Conservation (phyloP, 2,329 filamentous ascomycete genomes). For the Colletotrichum siamense region DNA sequence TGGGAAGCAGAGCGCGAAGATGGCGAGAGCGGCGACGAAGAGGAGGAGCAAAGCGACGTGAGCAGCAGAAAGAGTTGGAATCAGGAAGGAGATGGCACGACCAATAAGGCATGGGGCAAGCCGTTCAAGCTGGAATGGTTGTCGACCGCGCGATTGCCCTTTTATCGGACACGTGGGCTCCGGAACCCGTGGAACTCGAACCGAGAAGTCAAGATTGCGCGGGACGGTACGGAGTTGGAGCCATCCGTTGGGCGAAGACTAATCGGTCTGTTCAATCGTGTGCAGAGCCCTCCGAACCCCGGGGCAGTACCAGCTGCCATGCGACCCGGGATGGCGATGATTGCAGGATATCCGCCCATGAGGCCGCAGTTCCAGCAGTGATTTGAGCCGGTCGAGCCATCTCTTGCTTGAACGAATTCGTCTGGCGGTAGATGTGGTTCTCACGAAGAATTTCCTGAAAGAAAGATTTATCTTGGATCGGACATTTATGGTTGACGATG, state of each 20-base stretch:
- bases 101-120: constrained; percentile 79
- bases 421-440: background rate
- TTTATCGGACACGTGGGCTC: constrained; percentile 85
- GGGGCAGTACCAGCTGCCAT: constrained; percentile 29
- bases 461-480: background rate
- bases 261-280: constrained; percentile 77
- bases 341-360: constrained; percentile 43
- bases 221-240: constrained; percentile 93
- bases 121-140: constrained; percentile 93
- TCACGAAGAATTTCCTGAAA: background rate
- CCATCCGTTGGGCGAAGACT: constrained; percentile 79
- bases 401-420: background rate
- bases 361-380: constrained; percentile 37
- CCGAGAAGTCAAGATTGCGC: constrained; percentile 92
- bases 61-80: constrained; percentile 36
- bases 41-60: constrained; percentile 43
- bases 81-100: constrained; percentile 47
- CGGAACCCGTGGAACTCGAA: constrained; percentile 96
- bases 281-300: constrained; percentile 42
- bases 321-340: constrained; percentile 37
- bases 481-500: background rate
- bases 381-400: background rate
- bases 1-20: constrained; percentile 83
- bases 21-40: constrained; percentile 45
- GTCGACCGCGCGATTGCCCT: constrained; percentile 82